These are phyloP conservation scores for Lipomyces starkeyi DNA, from an alignment of 805 yeast species.

Conservation along the genomic window DNA sequence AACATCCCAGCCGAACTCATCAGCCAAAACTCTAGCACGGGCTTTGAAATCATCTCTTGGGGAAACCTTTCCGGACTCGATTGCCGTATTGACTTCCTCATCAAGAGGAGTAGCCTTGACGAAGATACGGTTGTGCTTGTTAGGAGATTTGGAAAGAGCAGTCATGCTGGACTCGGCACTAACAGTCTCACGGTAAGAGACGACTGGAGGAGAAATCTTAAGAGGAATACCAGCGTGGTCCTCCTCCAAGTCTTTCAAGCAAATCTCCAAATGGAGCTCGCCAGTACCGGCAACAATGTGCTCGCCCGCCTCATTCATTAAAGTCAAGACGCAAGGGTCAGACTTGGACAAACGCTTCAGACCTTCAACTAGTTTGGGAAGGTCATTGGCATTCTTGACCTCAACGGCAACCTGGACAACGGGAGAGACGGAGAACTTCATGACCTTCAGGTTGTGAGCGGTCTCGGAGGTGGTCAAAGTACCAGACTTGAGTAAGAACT, in stretches of 20 bases:
- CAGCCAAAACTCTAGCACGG: constrained; percentile 98
- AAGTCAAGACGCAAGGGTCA: constrained; percentile 95
- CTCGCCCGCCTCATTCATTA: constrained; percentile 95
- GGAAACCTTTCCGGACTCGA: constrained; percentile 88
- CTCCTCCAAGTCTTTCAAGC: constrained; percentile 92
- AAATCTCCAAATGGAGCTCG: constrained; percentile 99
- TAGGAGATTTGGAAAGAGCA: constrained; percentile 98
- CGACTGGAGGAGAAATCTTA: constrained; percentile 97
- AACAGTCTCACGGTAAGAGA: constrained; percentile 98
- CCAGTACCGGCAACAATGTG: constrained; percentile 99
- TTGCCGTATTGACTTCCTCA: constrained; percentile 91
- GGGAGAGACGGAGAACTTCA: constrained; percentile 99
- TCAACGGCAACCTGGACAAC: constrained; percentile 99
- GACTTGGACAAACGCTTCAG: constrained; percentile 99
- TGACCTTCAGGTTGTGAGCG: constrained; percentile 99
- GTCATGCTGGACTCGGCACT: constrained; percentile 89
- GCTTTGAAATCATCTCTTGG: constrained; percentile 98
- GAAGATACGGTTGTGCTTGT: constrained; percentile 99
- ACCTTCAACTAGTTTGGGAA: constrained; percentile 99
- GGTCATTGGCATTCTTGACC: constrained; percentile 98
- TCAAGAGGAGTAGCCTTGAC: constrained; percentile 95
- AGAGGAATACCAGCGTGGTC: constrained; percentile 99
- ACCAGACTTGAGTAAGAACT: constrained; percentile 99
- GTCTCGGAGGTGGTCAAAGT: constrained; percentile 95
- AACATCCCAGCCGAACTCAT: constrained; percentile 99